A percentile compares a stretch with the other conserved stretches of the same genome.
These are phyloP conservation scores for Kalmusia sp. DNA, from an alignment of 2,329 filamentous ascomycete genomes.

Conservation along the genomic window DNA sequence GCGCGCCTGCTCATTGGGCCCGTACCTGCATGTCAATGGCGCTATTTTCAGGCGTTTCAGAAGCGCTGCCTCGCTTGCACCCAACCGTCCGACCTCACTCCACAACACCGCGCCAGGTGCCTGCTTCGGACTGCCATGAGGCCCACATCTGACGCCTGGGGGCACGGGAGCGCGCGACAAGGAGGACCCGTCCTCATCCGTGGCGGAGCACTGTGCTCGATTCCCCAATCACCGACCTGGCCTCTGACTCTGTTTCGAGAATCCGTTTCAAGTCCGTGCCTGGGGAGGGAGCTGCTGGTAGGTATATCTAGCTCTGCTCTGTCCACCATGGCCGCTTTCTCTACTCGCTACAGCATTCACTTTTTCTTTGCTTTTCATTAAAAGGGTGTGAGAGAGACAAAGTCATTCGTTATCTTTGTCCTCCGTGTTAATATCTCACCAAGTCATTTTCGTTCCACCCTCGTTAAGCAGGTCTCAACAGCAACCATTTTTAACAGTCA, in stretches of 20 bases:
- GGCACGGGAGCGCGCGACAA: slow-evolving; percentile 41
- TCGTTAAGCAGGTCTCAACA: slow-evolving; percentile 31
- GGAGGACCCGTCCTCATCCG: slow-evolving; percentile 22
- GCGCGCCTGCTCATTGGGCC: slow-evolving; percentile 12
- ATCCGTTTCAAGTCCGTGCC: slow-evolving; percentile 33
- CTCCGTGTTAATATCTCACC: slow-evolving; percentile 39
- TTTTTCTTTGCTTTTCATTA: slow-evolving; percentile 21
- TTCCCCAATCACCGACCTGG: slow-evolving; percentile 22
- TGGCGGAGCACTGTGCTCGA: slow-evolving; percentile 35
- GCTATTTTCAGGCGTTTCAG: slow-evolving; percentile 38
- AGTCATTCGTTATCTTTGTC: slow-evolving; percentile 49
- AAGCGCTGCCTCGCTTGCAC: slow-evolving; percentile 31
- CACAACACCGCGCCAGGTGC: slow-evolving; percentile 19
- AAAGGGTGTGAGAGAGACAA: slow-evolving; percentile 30
- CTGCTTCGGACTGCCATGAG: slow-evolving; percentile 21
- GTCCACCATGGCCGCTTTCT: slow-evolving; percentile 21
- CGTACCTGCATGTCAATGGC: slow-evolving; percentile 35
- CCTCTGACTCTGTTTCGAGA: slow-evolving; percentile 27
- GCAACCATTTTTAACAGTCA: slow-evolving; percentile 16
- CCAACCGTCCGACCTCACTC: slow-evolving; percentile 24
- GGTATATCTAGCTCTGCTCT: slow-evolving; percentile 34
- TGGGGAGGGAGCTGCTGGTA: slow-evolving; percentile 10
- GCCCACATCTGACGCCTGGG: slow-evolving; percentile 22
- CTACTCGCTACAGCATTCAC: slow-evolving; percentile 24
- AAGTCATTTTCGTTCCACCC: slow-evolving; percentile 29